Conservation (phyloP, 305 asterid species). For the Fraxinus velutina region DNA sequence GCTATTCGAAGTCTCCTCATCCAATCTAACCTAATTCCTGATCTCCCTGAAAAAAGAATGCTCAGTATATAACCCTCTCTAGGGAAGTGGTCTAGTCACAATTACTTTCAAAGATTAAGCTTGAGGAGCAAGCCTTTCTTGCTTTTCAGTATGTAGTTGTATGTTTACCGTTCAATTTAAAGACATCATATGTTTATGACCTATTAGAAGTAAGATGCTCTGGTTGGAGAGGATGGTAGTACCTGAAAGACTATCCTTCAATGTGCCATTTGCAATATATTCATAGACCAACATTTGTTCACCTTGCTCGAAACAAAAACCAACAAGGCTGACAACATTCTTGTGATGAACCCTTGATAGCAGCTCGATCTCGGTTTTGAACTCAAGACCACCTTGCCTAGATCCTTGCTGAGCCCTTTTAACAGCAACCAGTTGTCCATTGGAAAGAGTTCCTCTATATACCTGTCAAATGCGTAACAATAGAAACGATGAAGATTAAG, state of each 20-base stretch:
- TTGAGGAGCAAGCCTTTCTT: not conserved
- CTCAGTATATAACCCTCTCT: not conserved
- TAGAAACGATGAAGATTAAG: not conserved
- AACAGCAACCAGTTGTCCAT: constrained; percentile 57
- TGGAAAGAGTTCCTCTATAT: constrained; percentile 58
- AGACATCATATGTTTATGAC: not conserved
- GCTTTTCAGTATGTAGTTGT: not conserved
- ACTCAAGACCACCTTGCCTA: constrained; percentile 65
- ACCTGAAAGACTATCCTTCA: constrained; percentile 79
- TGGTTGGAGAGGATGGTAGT: not conserved
- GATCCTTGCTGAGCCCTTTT: constrained; percentile 80
- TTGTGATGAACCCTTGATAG: constrained; percentile 91
- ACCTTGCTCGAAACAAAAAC: constrained; percentile 72
- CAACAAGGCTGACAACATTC: constrained; percentile 61
- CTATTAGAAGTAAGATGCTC: not conserved
- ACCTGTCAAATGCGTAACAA: constrained; percentile 37
- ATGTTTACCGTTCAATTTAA: not conserved
- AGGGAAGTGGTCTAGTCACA: not conserved
- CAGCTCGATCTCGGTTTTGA: constrained; percentile 83
- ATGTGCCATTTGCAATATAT: constrained; percentile 61
- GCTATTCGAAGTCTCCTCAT: constrained; percentile 53
- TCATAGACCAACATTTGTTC: constrained; percentile 80
- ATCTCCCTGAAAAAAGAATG: constrained; percentile 38
- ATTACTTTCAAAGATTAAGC: not conserved
- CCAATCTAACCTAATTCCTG: constrained; percentile 70